Evolutionary conservation across 164 flowering plant species (phyloP).

Genomic region (Chimonanthus praecox): DNA sequence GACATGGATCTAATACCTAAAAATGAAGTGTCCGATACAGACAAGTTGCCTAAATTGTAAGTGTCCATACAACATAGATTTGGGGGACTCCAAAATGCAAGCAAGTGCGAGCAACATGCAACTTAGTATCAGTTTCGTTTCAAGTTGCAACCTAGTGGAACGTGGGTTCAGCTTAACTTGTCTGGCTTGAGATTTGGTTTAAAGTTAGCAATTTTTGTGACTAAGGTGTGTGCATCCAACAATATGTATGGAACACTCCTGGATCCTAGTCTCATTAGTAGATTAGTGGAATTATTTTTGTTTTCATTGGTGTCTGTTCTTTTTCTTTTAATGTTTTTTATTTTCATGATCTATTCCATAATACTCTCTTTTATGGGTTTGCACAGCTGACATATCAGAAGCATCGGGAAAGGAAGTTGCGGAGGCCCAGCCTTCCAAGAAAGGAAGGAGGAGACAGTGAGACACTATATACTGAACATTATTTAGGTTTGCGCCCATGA

Average conservation of each 20-base stretch:
- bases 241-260: neutral
- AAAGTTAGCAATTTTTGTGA: neutral
- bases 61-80: no score
- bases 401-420: constrained; percentile 70
- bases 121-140: no score
- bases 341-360: neutral
- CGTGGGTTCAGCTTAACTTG: neutral
- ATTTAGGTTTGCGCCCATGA: neutral
- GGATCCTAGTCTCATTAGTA: neutral
- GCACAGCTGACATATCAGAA: constrained; percentile 78
- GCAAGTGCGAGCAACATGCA: neutral
- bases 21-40: no score
- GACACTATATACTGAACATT: neutral
- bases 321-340: neutral
- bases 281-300: neutral
- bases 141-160: neutral
- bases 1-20: no score
- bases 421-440: constrained; percentile 70
- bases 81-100: neutral
- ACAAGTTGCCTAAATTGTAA: no score
- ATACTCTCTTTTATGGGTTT: neutral
- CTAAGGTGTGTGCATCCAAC: neutral
- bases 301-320: neutral
- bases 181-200: neutral
- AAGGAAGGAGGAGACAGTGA: constrained; percentile 89